Base-by-base conservation (phyloP, 2,329 filamentous ascomycete species). In the Microdochium nivale region DNA sequence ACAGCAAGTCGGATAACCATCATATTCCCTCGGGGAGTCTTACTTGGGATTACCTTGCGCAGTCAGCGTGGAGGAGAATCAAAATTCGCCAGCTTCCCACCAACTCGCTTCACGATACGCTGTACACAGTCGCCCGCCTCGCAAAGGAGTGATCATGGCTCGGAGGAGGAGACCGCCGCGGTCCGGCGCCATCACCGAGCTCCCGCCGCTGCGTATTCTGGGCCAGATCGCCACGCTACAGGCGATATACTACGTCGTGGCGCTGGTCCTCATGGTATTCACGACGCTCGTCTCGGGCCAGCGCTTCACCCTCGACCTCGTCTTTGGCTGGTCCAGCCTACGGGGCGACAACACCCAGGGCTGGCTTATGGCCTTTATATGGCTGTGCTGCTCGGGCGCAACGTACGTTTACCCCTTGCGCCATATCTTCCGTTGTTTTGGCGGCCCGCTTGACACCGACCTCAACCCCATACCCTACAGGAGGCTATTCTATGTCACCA, bases 291-390 rank as follows among this genome's bases (percentile, higher is more conserved):
- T 83, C 21, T 73, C 78, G n/a, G 81, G 81, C 30, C 69, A 73
- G 25, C 62, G 68, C 2, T 83, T 84, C 60, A 71, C 67, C 51
- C 57, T 77, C 8, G 74, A 79, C 57, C 65, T 83, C 53, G 66
- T 84, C 14, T 76, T 84, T 53, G 78, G 78, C 51, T 83, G 80
- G 79, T 69, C 73, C 33, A 66, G 70, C n/a, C 68, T 84, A 53
- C 74, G 80, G 55, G 81, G 78, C 35, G 81, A 84, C 67, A 83
- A 77, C 19, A 82, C 80, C 10, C 75, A 80, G 56, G 81, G 81
- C 10, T 84, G 79, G 79, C 64, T 84, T 55, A 64, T 79, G 56
- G 78, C 74, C 1, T 77, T 84, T 58, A 65, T 84, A 16, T 80
- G 78, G 78, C 43, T 67, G 51, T 83, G 50, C 60, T 83, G 49